Percentiles rank a stretch among this genome's conserved stretches.
Conservation (phyloP, 75 land plant genomes). For the Pinus albicaulis region DNA sequence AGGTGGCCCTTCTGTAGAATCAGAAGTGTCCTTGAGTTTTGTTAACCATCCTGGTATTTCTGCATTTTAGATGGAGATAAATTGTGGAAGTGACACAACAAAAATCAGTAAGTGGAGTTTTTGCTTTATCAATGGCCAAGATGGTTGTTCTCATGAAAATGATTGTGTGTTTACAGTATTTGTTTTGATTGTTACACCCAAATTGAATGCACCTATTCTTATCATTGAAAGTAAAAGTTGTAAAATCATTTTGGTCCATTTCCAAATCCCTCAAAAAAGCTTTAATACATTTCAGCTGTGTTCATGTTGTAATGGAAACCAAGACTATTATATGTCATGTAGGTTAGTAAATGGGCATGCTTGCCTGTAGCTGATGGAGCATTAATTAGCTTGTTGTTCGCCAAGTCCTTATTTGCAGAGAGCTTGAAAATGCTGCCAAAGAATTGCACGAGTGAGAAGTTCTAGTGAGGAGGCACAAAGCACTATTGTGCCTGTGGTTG, state of each 20-base stretch:
- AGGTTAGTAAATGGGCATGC: neutral
- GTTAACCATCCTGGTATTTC: conserved; percentile 28
- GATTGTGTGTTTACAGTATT: neutral
- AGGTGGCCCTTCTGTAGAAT: conserved; percentile 38
- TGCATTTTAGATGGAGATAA: conserved; percentile 1
- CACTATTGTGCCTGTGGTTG: too few species aligned
- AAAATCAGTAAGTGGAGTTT: neutral
- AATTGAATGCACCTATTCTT: neutral
- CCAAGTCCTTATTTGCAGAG: too few species aligned
- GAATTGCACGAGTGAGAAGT: too few species aligned
- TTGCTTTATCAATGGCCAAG: neutral
- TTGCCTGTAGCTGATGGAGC: neutral
- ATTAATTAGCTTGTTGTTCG: too few species aligned
- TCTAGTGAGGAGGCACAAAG: too few species aligned
- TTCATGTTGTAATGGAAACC: neutral
- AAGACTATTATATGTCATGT: conserved; percentile 1
- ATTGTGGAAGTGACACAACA: neutral
- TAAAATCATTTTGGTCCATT: neutral
- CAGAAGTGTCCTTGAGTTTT: conserved; percentile 58
- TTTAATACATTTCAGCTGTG: neutral
- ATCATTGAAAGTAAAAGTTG: conserved; percentile 3
- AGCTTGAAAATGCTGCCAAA: too few species aligned
- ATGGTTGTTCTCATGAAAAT: neutral
- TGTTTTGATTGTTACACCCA: conserved; percentile 9
- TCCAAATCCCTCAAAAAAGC: neutral